These are phyloP conservation scores for Botrytis byssoidea DNA, from an alignment of 2,329 filamentous ascomycete genomes.

Conservation along the genomic window DNA sequence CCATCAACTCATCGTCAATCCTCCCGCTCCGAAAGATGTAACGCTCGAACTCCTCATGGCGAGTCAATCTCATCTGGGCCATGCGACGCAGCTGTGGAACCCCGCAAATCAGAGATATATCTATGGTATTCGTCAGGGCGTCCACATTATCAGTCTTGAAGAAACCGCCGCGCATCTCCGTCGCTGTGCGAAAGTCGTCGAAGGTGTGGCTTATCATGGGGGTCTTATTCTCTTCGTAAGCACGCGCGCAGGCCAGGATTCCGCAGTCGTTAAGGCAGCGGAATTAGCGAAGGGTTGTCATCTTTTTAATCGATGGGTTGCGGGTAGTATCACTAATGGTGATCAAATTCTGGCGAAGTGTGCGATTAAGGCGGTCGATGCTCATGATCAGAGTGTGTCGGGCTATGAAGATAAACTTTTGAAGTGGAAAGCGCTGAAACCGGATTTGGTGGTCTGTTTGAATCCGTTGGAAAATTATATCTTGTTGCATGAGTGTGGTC, in stretches of 20 bases:
- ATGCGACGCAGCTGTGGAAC: slow-evolving; percentile 90
- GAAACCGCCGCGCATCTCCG: slow-evolving; percentile 83
- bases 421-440: slow-evolving; percentile 66
- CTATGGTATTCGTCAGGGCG: slow-evolving; percentile 80
- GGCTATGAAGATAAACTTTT: slow-evolving; percentile 66
- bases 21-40: slow-evolving; percentile 74
- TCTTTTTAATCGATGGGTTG: slow-evolving; percentile 89
- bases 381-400: slow-evolving; percentile 59
- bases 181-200: slow-evolving; percentile 88
- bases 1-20: slow-evolving; percentile 64
- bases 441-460: slow-evolving; percentile 87
- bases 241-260: slow-evolving; percentile 77
- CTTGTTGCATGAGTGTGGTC: slow-evolving; percentile 83
- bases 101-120: slow-evolving; percentile 93
- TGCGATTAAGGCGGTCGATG: slow-evolving; percentile 72
- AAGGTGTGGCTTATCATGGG: slow-evolving; percentile 77
- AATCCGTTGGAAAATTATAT: slow-evolving; percentile 93
- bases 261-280: slow-evolving; percentile 78
- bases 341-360: slow-evolving; percentile 78
- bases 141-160: slow-evolving; percentile 93
- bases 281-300: slow-evolving; percentile 77
- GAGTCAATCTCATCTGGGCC: slow-evolving; percentile 83
- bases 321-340: slow-evolving; percentile 88
- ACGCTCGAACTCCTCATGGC: slow-evolving; percentile 90
- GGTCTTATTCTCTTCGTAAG: slow-evolving; percentile 90